Base-by-base conservation (phyloP, 2,329 filamentous ascomycete genomes). In the Penicillium expansum region DNA sequence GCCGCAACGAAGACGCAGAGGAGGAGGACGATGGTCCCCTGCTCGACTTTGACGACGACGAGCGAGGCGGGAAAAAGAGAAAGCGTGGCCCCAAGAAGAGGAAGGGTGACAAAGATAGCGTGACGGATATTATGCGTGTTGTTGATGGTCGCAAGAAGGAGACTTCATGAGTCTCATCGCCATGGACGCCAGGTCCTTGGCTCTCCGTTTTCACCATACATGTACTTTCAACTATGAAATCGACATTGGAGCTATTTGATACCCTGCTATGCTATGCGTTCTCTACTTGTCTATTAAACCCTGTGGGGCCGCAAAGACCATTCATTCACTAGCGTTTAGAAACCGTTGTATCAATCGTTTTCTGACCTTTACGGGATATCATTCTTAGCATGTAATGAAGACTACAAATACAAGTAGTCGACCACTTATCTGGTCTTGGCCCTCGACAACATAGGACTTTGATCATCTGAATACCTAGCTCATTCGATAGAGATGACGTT, bases 1-100 rank as follows among this genome's bases (percentile, higher is more conserved):
- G 89, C 69, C 83, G 93, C 29, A 88, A 91, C 67, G 92, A 90
- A 52, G 94, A 97, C 68, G 92, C 92, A 48, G 92, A 92, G 58
- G 92, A 96, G 62, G 83, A 88, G 62, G 90, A 62, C 6, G 47
- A 92, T 39, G 70, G 76, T 74, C 92, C 53, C 86, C 84, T 38
- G 77, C 85, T 67, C 90, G 72, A 75, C 55, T 72, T 70, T n/a
- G 69, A 69, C 29, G 69, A 69, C 33, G 67, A 56, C 35, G 42
- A 67, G 22, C 62, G 64, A 33, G 68, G 69, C 30, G 67, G 66
- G 7, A 76, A 71, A 59, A 78, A 77, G 67, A 74, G 78, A 60
- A 81, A 81, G 76, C 83, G 88, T 59, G 77, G 77, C n/a, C 75
- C 77, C 13, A 80, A 79, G 73, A 79, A 80, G 72, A 77, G 73